These are phyloP conservation scores for Yamadazyma insecticola DNA, from an alignment of 805 yeast species.

Conservation along the genomic window DNA sequence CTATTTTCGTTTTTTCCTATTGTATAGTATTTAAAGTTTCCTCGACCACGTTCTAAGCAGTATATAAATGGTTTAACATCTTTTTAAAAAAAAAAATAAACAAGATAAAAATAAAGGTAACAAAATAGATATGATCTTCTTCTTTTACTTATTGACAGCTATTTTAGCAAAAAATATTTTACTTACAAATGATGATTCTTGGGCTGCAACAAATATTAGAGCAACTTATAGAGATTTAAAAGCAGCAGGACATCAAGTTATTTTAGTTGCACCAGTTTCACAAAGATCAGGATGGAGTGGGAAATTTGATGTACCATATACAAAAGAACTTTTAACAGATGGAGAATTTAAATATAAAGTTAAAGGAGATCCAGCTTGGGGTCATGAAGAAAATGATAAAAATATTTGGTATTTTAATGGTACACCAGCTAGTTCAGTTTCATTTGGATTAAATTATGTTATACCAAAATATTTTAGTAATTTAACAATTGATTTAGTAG, in stretches of 20 bases:
- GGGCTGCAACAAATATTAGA: conserved; percentile 53
- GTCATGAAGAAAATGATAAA: conserved; percentile 34
- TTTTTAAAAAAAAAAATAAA: too few species aligned
- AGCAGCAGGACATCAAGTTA: conserved; percentile 44
- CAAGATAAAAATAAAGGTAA: too few species aligned
- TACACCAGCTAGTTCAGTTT: conserved; percentile 50
- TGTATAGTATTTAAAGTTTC: too few species aligned
- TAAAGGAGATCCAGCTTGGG: conserved; percentile 52
- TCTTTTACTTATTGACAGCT: too few species aligned
- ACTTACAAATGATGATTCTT: conserved; percentile 50
- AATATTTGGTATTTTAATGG: conserved; percentile 54
- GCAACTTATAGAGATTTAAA: conserved; percentile 46
- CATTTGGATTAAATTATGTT: conserved; percentile 44
- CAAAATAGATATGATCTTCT: too few species aligned
- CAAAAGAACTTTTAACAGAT: conserved; percentile 27
- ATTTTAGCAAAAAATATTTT: conserved; percentile 21
- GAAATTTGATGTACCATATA: conserved; percentile 39
- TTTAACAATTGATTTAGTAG: conserved; percentile 41
- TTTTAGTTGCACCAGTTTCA: conserved; percentile 46
- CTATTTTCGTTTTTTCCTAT: too few species aligned
- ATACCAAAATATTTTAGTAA: conserved; percentile 39
- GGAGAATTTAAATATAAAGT: conserved; percentile 44
- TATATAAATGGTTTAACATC: too few species aligned
- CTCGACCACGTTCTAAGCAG: too few species aligned
- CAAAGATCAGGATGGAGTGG: conserved; percentile 55